Base-by-base conservation (phyloP, 306 rosid species). In the Elaeagnus macrophylla region DNA sequence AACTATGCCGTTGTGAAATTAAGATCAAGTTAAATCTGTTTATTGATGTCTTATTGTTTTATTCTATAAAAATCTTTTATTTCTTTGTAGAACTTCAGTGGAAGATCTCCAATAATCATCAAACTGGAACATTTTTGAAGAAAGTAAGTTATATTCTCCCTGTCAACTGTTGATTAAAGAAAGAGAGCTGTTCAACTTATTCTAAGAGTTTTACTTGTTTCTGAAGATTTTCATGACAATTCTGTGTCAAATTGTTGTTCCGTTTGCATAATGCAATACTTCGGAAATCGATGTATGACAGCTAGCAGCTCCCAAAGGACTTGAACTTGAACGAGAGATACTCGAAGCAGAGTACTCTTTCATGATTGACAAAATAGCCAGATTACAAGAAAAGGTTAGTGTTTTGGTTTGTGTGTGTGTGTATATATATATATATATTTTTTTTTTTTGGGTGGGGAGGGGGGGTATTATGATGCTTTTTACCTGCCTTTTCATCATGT, bases 261-360 rank as follows among this genome's bases (percentile, higher is more conserved):
- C 69, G 53, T 56, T 67, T 44, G n/a, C n/a, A n/a, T n/a, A n/a
- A 62, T 38, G 62, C 10, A 15, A 18, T 51, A 35, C 18, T 42
- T 75, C 12, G 40, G 40, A 48, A 12, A 53, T 61, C 67, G 54
- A 59, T 53, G 60, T 67, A 36, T 67, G 78, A 78, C 67, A 87
- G 96, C 54, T 77, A 40, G 78, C 76, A 15, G 70, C 85, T 54
- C 60, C 83, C 43, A 87, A 75, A 78, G 96, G 99, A 53, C 73
- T 67, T 58, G 93, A 69, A 69, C 74, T 91, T 71, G 96, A 86
- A 60, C 67, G 75, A 65, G 93, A 87, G 78, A 78, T 82, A 52
- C 84, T 87, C 39, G 99, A 82, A 77, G 95, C 83, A 18, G 96
- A 91, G 65, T 82, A 67, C 67, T 67, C 87, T 56, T 59, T 77